A percentile compares a stretch with the other conserved stretches of the same genome.
phyloP scores from a whole-genome alignment of 192 early-diverging fungal species.

The Backusella tarrabulga region DNA sequence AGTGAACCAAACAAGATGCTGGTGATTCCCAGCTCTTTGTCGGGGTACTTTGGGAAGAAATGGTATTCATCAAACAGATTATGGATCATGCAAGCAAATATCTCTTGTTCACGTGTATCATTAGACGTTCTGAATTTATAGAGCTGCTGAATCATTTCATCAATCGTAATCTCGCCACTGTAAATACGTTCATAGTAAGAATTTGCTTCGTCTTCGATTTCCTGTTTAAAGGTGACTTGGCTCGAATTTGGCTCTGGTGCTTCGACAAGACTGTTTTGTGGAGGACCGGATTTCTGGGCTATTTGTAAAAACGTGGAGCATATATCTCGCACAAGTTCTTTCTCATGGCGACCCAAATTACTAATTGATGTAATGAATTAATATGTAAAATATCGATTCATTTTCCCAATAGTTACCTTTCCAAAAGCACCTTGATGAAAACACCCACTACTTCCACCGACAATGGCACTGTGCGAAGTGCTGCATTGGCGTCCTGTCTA shows the following conservation, averaged over 20 bases:
- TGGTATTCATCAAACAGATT: conserved; percentile 96
- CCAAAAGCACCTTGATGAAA: conserved; percentile 66
- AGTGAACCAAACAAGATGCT: conserved; percentile 87
- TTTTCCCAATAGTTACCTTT: conserved; percentile 35
- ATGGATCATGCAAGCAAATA: conserved; percentile 88
- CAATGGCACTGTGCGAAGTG: conserved; percentile 48
- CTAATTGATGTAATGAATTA: background rate
- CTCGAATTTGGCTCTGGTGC: background rate
- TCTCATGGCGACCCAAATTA: conserved; percentile 1
- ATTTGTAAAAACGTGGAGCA: conserved; percentile 11
- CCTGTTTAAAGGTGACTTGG: conserved; percentile 56
- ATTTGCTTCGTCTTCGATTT: conserved; percentile 76
- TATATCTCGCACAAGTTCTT: conserved; percentile 14
- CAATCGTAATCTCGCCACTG: conserved; percentile 75
- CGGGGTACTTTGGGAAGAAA: conserved; percentile 93
- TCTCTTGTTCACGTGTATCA: conserved; percentile 73
- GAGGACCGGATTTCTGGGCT: conserved; percentile 39
- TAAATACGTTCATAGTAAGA: conserved; percentile 78
- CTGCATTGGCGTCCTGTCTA: conserved; percentile 39
- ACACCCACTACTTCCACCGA: conserved; percentile 63
- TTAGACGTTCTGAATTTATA: conserved; percentile 78
- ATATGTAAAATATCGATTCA: background rate
- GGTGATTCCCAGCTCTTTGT: conserved; percentile 87
- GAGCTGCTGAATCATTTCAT: conserved; percentile 83
- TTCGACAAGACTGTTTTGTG: background rate